phyloP scores from a whole-genome alignment of 2,329 filamentous ascomycete species.

The Neocucurbitaria cava region DNA sequence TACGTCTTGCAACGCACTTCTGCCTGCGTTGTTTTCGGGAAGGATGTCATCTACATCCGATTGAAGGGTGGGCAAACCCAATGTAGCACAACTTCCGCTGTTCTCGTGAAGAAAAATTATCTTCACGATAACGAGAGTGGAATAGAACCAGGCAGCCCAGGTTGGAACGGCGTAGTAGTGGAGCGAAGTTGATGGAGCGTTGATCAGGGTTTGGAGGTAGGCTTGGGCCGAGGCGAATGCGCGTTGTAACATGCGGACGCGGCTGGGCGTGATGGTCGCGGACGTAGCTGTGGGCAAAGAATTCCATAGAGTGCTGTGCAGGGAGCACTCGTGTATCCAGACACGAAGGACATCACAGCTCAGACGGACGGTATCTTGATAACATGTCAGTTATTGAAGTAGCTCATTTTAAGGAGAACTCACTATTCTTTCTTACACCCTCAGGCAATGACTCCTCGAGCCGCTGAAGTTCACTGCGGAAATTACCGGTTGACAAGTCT shows the following conservation, averaged over 20 bases:
- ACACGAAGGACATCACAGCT: slow-evolving; percentile 13
- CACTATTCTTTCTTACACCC: neutral
- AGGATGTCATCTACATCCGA: slow-evolving; percentile 11
- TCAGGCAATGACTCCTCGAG: slow-evolving; percentile 7
- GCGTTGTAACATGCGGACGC: slow-evolving; percentile 18
- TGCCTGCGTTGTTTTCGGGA: slow-evolving; percentile 1
- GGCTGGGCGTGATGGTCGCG: neutral
- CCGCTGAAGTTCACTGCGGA: slow-evolving; percentile 20
- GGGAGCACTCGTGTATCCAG: slow-evolving; percentile 29
- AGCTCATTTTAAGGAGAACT: neutral
- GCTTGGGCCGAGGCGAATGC: slow-evolving; percentile 14
- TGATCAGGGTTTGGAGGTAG: slow-evolving; percentile 16
- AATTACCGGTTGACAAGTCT: slow-evolving; percentile 19
- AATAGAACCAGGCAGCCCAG: slow-evolving; percentile 33
- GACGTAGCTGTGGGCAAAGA: neutral
- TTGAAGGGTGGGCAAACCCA: slow-evolving; percentile 10
- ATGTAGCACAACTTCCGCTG: slow-evolving; percentile 12
- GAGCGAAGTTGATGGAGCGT: slow-evolving; percentile 6
- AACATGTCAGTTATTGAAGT: too few species aligned
- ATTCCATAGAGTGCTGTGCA: slow-evolving; percentile 26
- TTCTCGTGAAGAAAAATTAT: slow-evolving; percentile 22
- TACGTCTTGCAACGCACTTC: neutral
- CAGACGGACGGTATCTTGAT: slow-evolving; percentile 1
- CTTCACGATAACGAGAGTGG: slow-evolving; percentile 27
- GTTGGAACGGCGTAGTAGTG: slow-evolving; percentile 19